These are phyloP conservation scores for Erysiphe neolycopersici DNA, from an alignment of 2,329 filamentous ascomycete genomes.

Conservation along the genomic window DNA sequence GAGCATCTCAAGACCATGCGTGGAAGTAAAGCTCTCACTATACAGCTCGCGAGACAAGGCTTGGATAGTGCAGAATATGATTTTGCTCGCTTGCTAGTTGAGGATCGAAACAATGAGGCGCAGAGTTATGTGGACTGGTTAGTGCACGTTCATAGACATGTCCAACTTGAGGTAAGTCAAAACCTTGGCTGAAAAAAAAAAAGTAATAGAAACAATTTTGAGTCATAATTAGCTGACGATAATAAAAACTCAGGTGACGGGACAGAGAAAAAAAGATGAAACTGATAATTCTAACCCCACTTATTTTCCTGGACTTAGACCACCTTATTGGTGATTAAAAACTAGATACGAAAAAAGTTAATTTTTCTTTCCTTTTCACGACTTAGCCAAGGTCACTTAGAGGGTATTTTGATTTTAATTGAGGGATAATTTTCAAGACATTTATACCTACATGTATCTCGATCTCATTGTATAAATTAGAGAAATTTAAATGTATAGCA, in stretches of 20 bases:
- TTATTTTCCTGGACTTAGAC: conserved; percentile 30
- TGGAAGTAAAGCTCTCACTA: conserved; percentile 63
- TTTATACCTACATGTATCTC: too few species aligned
- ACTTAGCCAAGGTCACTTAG: too few species aligned
- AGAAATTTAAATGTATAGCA: too few species aligned
- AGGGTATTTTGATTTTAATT: too few species aligned
- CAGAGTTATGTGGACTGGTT: conserved; percentile 98
- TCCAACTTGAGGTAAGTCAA: conserved; percentile 54
- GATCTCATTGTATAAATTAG: too few species aligned
- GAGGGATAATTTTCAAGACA: too few species aligned
- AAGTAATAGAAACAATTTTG: background rate
- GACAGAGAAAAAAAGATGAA: conserved; percentile 45
- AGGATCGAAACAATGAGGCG: conserved; percentile 92
- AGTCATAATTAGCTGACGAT: background rate
- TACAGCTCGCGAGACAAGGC: conserved; percentile 78
- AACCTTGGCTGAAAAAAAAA: background rate
- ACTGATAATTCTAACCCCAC: conserved; percentile 23
- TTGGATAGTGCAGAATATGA: conserved; percentile 91
- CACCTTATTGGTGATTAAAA: conserved; percentile 25
- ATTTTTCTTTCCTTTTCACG: too few species aligned
- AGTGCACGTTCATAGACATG: conserved; percentile 77
- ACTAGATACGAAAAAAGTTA: too few species aligned
- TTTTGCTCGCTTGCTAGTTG: conserved; percentile 71
- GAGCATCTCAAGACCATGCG: conserved; percentile 60
- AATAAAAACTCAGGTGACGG: conserved; percentile 24